Evolutionary conservation across 257 asterid species (phyloP).

Genomic region (Scutellaria minor): DNA sequence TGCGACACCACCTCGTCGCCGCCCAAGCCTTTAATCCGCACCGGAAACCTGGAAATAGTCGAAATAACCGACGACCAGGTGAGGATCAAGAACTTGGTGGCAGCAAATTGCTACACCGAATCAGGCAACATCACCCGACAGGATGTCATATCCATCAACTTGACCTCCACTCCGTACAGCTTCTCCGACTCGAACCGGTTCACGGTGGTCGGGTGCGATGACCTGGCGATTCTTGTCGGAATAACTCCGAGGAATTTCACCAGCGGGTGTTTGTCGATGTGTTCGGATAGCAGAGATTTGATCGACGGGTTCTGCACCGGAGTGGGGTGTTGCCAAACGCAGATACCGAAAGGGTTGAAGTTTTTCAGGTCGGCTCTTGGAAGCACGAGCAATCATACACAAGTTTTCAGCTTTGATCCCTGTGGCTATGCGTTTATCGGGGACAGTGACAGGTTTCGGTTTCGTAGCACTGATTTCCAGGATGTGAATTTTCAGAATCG

Average conservation of each 20-base stretch:
- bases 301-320: conserved; percentile 36
- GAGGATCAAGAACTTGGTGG: conserved; percentile 29
- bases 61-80: conserved; percentile 32
- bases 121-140: conserved; percentile 22
- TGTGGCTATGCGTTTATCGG: conserved; percentile 41
- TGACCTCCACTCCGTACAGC: conserved; percentile 1
- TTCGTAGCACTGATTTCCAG: background rate
- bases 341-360: conserved; percentile 32
- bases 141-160: conserved; percentile 1
- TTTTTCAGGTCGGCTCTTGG: background rate
- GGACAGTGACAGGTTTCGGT: conserved; percentile 11
- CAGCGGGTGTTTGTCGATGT: conserved; percentile 29
- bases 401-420: background rate
- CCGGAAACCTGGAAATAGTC: conserved; percentile 27
- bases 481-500: conserved; percentile 12
- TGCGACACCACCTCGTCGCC: conserved; percentile 43
- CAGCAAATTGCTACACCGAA: conserved; percentile 28
- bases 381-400: background rate
- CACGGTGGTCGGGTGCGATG: conserved; percentile 47
- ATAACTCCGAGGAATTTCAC: conserved; percentile 11
- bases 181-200: conserved; percentile 33
- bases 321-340: conserved; percentile 34
- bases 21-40: conserved; percentile 29
- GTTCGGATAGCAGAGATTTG: background rate
- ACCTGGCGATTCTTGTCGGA: background rate